phyloP scores from a whole-genome alignment of 192 early-diverging fungal genomes.

The Coemansia sp. region DNA sequence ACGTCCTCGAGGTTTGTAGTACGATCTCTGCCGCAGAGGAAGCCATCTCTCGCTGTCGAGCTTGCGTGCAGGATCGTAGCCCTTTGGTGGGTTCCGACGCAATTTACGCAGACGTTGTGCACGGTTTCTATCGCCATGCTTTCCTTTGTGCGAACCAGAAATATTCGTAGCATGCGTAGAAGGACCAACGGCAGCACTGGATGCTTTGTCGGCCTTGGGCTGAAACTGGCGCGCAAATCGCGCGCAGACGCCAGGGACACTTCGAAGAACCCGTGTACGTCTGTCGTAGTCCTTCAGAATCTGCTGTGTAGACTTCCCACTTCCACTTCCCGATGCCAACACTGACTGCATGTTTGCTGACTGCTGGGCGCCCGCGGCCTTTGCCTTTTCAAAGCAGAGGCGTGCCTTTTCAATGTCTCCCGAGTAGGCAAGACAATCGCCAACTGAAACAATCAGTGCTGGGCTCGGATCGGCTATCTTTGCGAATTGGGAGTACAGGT shows the following conservation, averaged over 20 bases:
- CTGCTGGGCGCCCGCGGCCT: not conserved
- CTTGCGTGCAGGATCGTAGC: conserved; percentile 26
- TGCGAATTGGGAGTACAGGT: conserved; percentile 12
- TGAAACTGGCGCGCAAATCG: conserved; percentile 34
- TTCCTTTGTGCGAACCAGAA: not conserved
- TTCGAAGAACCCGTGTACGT: conserved; percentile 8
- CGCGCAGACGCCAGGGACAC: conserved; percentile 25
- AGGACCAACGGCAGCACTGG: not conserved
- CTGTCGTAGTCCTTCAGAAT: conserved; percentile 26
- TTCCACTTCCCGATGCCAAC: conserved; percentile 11
- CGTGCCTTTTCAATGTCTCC: conserved; percentile 17
- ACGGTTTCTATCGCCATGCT: conserved; percentile 15
- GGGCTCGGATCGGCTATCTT: conserved; percentile 4
- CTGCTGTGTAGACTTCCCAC: conserved; percentile 5
- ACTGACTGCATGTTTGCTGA: conserved; percentile 21
- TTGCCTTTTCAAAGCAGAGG: conserved; percentile 19
- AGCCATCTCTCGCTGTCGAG: conserved; percentile 52
- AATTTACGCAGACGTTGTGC: conserved; percentile 37
- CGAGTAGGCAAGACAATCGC: conserved; percentile 39
- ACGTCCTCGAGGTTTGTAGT: conserved; percentile 46
- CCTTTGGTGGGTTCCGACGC: conserved; percentile 34
- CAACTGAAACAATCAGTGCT: conserved; percentile 21
- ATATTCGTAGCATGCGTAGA: not conserved
- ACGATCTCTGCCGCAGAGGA: conserved; percentile 50
- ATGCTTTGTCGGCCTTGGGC: conserved; percentile 6